Conservation (phyloP, 495 filamentous ascomycete species). For the Penicillium roqueforti region DNA sequence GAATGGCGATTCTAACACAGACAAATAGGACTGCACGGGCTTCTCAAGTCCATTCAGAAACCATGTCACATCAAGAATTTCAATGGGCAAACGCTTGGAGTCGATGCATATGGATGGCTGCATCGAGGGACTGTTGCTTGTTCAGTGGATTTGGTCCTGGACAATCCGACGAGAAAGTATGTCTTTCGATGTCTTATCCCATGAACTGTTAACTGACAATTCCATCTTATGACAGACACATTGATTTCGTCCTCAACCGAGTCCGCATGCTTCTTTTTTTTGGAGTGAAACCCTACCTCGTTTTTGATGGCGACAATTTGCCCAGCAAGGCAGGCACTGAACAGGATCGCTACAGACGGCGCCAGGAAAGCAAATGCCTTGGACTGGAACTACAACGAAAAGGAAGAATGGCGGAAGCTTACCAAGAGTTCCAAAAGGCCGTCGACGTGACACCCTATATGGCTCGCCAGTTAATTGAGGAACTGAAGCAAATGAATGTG, state of each 20-base stretch:
- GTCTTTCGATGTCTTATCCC: slow-evolving; percentile 14
- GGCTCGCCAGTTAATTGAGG: slow-evolving; percentile 88
- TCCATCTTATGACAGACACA: slow-evolving; percentile 55
- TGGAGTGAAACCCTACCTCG: slow-evolving; percentile 84
- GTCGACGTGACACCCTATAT: slow-evolving; percentile 95
- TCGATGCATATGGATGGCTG: slow-evolving; percentile 98
- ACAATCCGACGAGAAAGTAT: slow-evolving; percentile 82
- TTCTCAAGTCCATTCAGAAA: slow-evolving; percentile 94
- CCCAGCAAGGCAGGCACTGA: slow-evolving; percentile 97
- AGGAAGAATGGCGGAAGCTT: slow-evolving; percentile 74
- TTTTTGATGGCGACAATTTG: slow-evolving; percentile 94
- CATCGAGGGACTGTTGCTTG: slow-evolving; percentile 91
- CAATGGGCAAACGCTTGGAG: slow-evolving; percentile 78
- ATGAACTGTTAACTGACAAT: neutral
- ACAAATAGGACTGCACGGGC: slow-evolving; percentile 70
- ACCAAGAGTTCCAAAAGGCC: slow-evolving; percentile 87
- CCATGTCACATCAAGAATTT: slow-evolving; percentile 83
- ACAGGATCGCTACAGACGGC: slow-evolving; percentile 58
- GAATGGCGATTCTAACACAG: neutral
- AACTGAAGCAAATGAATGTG: slow-evolving; percentile 72
- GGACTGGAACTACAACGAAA: slow-evolving; percentile 78
- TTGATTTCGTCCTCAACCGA: slow-evolving; percentile 86
- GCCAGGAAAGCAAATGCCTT: slow-evolving; percentile 66
- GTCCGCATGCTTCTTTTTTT: slow-evolving; percentile 91
- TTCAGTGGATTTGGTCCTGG: slow-evolving; percentile 84